Evolutionary conservation across 1,284 basidiomycete genomes (phyloP).

Genomic region (Laetiporus sulphureus): DNA sequence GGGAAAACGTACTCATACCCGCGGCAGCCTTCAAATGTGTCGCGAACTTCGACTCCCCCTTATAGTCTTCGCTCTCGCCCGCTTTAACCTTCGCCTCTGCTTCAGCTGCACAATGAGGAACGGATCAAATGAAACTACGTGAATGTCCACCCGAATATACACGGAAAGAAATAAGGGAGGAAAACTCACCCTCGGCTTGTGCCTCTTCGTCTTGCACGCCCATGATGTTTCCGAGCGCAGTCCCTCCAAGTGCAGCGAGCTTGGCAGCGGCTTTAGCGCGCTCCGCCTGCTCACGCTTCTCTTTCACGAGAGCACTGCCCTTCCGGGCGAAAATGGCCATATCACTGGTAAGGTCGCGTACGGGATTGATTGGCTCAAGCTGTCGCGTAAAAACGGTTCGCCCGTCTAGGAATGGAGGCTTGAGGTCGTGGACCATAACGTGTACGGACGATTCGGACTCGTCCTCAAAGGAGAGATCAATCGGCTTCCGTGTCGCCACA

Average conservation of each 20-base stretch:
- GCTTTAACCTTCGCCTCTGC: conserved; percentile 41
- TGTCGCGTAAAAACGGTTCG: conserved; percentile 96
- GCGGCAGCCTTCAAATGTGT: conserved; percentile 77
- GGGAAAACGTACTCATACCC: conserved; percentile 82
- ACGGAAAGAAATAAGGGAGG: conserved; percentile 12
- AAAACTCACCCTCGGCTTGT: conserved; percentile 69
- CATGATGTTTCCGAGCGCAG: conserved; percentile 93
- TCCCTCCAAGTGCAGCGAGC: conserved; percentile 88
- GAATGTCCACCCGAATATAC: conserved; percentile 64
- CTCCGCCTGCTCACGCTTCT: conserved; percentile 94
- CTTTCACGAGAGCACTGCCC: conserved; percentile 88
- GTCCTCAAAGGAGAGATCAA: conserved; percentile 91
- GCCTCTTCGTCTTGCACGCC: conserved; percentile 95
- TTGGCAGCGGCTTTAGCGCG: conserved; percentile 94
- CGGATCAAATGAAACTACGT: conserved; percentile 40
- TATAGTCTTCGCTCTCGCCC: conserved; percentile 57
- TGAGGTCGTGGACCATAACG: conserved; percentile 94
- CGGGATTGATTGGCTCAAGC: conserved; percentile 94
- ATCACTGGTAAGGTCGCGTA: conserved; percentile 90
- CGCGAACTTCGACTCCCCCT: conserved; percentile 95
- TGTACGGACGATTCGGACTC: conserved; percentile 95
- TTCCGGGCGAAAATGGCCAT: conserved; percentile 96
- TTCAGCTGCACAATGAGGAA: conserved; percentile 42
- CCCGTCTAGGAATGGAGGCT: conserved; percentile 97
- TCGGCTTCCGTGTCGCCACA: conserved; percentile 77